Evolutionary conservation across 2,329 filamentous ascomycete genomes (phyloP).

Genomic region (Aspergillus niger): DNA sequence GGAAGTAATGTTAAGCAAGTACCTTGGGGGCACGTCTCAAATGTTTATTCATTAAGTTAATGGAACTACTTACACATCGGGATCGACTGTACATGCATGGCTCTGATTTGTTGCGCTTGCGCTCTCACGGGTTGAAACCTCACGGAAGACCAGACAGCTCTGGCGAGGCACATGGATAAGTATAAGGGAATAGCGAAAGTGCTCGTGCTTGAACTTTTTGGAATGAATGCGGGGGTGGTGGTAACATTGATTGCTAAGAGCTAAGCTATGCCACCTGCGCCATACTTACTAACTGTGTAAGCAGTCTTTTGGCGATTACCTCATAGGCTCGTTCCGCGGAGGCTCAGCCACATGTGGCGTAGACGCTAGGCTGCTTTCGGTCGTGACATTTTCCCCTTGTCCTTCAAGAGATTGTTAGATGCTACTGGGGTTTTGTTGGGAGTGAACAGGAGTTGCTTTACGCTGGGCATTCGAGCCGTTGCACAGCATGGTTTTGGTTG

Average conservation of each 20-base stretch:
- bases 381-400: not conserved
- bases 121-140: slow-evolving; percentile 6
- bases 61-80: slow-evolving; percentile 53
- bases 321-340: slow-evolving; percentile 12
- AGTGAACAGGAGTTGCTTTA: too few species aligned
- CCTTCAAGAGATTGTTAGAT: too few species aligned
- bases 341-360: slow-evolving; percentile 13
- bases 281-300: not conserved
- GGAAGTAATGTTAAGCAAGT: not conserved
- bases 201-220: not conserved
- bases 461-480: not conserved
- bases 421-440: too few species aligned
- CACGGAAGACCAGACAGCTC: slow-evolving; percentile 25
- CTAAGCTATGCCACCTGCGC: not conserved
- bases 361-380: not conserved
- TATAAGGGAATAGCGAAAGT: not conserved
- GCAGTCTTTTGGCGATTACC: slow-evolving; percentile 15
- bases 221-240: slow-evolving; percentile 13
- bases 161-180: slow-evolving; percentile 34
- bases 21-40: not conserved
- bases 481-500: not conserved
- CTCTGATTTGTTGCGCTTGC: slow-evolving; percentile 25
- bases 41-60: not conserved
- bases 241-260: not conserved
- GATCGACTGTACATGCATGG: slow-evolving; percentile 56